Evolutionary conservation across 2,329 filamentous ascomycete genomes (phyloP).

Genomic region (Neonectria neomacrospora): DNA sequence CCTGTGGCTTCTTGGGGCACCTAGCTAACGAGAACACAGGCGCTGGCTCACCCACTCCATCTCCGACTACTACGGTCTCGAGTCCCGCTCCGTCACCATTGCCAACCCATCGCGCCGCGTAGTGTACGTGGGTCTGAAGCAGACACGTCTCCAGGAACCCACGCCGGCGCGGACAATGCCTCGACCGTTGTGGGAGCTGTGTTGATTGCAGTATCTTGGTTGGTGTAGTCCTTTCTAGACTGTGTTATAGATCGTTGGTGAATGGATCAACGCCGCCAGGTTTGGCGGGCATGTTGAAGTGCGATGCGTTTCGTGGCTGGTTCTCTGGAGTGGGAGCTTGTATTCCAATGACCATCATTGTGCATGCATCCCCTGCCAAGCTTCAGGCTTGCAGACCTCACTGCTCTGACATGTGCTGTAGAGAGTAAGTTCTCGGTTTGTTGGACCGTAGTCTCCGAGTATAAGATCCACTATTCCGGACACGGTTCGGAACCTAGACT

Average conservation of each 20-base stretch:
- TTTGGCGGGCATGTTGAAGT: slow-evolving; percentile 30
- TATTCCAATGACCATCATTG: not conserved
- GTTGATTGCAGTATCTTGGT: slow-evolving; percentile 48
- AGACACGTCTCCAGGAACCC: slow-evolving; percentile 48
- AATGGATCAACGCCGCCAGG: slow-evolving; percentile 38
- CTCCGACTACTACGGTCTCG: slow-evolving; percentile 89
- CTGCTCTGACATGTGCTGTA: not conserved
- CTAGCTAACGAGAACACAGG: slow-evolving; percentile 55
- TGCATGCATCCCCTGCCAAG: not conserved
- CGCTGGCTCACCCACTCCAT: slow-evolving; percentile 95
- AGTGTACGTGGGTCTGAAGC: slow-evolving; percentile 82
- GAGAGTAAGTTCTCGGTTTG: too few relatives aligned
- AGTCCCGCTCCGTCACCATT: slow-evolving; percentile 82
- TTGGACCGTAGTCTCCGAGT: not conserved
- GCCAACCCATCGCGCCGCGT: slow-evolving; percentile 78
- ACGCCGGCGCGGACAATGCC: slow-evolving; percentile 58
- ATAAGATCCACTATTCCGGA: not conserved
- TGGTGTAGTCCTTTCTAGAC: slow-evolving; percentile 6
- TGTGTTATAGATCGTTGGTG: slow-evolving; percentile 33
- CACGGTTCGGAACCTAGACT: not conserved
- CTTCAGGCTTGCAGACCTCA: not conserved
- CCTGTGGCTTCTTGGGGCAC: not conserved
- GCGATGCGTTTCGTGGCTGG: slow-evolving; percentile 20
- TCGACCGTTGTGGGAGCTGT: slow-evolving; percentile 72
- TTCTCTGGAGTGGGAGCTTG: not conserved